Evolutionary conservation across 805 yeast species (phyloP).

Genomic region (Candida tammaniensis): DNA sequence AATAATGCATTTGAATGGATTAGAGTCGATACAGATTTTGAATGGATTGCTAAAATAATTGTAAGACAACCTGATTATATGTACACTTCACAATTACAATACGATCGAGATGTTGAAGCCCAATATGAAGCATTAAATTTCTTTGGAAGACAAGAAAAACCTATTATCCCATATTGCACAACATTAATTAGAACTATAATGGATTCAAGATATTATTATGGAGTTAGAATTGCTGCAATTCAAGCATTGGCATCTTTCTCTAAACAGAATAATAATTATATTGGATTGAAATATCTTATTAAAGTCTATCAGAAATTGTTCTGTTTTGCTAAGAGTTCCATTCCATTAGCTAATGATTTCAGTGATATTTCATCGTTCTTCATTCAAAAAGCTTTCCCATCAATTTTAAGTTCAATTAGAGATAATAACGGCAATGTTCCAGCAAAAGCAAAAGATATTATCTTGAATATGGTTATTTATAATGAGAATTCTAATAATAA

Average conservation of each 20-base stretch:
- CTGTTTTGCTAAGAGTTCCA: slow-evolving; percentile 61
- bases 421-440: slow-evolving; percentile 64
- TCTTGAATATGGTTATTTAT: slow-evolving; percentile 71
- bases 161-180: slow-evolving; percentile 67
- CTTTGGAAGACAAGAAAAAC: slow-evolving; percentile 60
- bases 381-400: slow-evolving; percentile 66
- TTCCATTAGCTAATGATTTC: slow-evolving; percentile 83
- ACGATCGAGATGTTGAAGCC: slow-evolving; percentile 95
- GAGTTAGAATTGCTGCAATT: slow-evolving; percentile 86
- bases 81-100: slow-evolving; percentile 90
- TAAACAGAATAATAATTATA: slow-evolving; percentile 53
- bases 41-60: slow-evolving; percentile 84
- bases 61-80: slow-evolving; percentile 91
- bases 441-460: slow-evolving; percentile 52
- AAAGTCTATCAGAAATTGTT: slow-evolving; percentile 65
- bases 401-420: slow-evolving; percentile 56
- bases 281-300: slow-evolving; percentile 72
- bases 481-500: slow-evolving; percentile 82
- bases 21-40: slow-evolving; percentile 95
- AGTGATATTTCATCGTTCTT: slow-evolving; percentile 65
- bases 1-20: slow-evolving; percentile 97
- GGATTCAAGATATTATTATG: slow-evolving; percentile 85
- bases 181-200: slow-evolving; percentile 73
- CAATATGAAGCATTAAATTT: slow-evolving; percentile 79
- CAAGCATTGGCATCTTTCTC: slow-evolving; percentile 70